Evolutionary conservation across 805 yeast genomes (phyloP), one percentile per base, ranked within the genome.

Genomic region (Saccharomyces jurei): DNA sequence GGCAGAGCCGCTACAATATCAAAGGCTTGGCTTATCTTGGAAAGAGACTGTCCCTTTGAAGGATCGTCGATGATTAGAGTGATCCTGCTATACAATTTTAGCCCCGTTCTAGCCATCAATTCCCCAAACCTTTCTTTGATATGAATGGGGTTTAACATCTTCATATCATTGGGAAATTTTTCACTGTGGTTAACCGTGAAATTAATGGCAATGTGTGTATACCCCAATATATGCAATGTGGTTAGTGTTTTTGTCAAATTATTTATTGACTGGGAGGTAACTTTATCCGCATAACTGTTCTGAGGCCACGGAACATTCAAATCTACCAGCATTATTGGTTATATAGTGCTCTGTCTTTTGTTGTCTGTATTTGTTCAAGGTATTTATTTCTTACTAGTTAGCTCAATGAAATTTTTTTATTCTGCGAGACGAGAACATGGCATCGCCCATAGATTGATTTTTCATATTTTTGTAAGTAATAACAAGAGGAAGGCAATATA

Each of bases 1-100:
- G 99, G 99, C 59, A 83, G 80, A 1, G 92, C 84, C 0, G 97
- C 88, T 6, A 94, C 76, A 2, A 94, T 69, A 67, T 94, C 98
- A 66, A 86, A 94, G 10, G 64, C 66, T 50, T 68, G 69, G 6
- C 70, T 64, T 17, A 69, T 66, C 52, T 68, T 69, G 13, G 68
- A 56, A 28, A 69, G 54, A 14, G 68, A 81, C 61, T 85, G 92
- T 47, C 87, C 82, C 59, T 87, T 87, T 6, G 89, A 76, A 0
- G 92, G 84, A 57, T 90, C 97, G 57, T 82, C 87, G 9, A 91
- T 78, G 11, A 82, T 74, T 6, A 94, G 64, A 0, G 98, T 94
- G 27, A 88, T 76, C 54, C 99, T 73, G 1, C 90, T 79, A 61
- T 81, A 86, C 9, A 86, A 63, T 54, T 74, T 76, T 31, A 84